Evolutionary conservation across 2,329 filamentous ascomycete genomes (phyloP), one percentile per base, ranked within the genome.

Genomic region (Teratosphaeria viscida): DNA sequence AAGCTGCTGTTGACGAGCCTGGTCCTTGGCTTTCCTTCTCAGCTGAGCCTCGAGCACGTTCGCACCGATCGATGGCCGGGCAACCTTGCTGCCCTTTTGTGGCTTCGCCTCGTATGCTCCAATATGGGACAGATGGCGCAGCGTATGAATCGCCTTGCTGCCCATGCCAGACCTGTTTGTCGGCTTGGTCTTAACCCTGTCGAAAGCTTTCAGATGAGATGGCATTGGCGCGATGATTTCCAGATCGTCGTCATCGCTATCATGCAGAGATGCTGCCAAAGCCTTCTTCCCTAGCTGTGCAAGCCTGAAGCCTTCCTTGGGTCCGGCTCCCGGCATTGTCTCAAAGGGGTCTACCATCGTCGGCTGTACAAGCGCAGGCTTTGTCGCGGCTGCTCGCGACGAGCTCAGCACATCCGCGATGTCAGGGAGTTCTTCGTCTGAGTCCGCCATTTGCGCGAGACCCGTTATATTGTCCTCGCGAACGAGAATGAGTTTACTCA

Each of bases 1-100:
- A 61, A 89, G 84, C 57, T 90, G 85, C 71, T 94, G 90, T 52
- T 82, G 75, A 61, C 85, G 85, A 53, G 91, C 92, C 73, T 99
- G 94, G 61, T 87, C 81, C 53, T 89, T 85, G 5, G 90, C 91
- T 62, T 86, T 85, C 64, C 84, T 82, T 43, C 87, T 79, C 7
- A 97, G 77, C 37, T 79, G 81, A 10, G 80, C 76, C 54, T 92
- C 85, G 58, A 96, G 80, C 65, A 94, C 85, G 32, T 80, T 82
- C 0, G 81, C 77, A 7, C 84, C 90, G 79, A 96, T 88, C 8
- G 78, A 79, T 54, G 75, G 76, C 60, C 77, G 81, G 66, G 89
- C 85, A 57, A 84, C 68, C 83, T 84, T 68, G 27, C 54, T 49
- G 19, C 19, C 32, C 81, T 84, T 56, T 78, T 76, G 0, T 14